Conservation (phyloP, 257 asterid species). For the Nicotiana noctiflora region DNA sequence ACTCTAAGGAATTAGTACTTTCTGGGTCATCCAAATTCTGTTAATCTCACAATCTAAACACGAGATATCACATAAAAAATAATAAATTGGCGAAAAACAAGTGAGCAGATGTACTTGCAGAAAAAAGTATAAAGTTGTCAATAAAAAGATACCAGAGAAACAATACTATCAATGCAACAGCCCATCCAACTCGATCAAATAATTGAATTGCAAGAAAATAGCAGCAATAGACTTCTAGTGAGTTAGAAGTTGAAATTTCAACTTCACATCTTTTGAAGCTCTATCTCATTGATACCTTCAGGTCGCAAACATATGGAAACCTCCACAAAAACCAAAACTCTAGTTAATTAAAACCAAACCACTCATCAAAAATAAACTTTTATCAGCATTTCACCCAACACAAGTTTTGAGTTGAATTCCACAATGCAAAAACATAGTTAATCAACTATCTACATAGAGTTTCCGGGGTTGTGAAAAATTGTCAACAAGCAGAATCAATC, state of each 20-base stretch:
- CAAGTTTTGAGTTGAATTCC: not conserved
- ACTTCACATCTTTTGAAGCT: not conserved
- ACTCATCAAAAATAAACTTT: not conserved
- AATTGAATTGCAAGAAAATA: not conserved
- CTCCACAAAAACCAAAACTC: not conserved
- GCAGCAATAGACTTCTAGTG: not conserved
- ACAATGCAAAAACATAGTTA: not conserved
- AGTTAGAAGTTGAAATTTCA: not conserved
- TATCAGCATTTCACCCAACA: not conserved
- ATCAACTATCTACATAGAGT: not conserved
- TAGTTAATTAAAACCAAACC: not conserved
- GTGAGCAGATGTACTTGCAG: not conserved
- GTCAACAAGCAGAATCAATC: not conserved
- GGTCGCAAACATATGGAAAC: not conserved
- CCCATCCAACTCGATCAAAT: not conserved
- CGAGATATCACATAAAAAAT: not conserved
- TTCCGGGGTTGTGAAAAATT: not conserved
- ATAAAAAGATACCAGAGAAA: not conserved
- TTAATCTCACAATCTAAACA: not conserved
- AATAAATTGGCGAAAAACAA: not conserved
- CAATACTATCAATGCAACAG: not conserved
- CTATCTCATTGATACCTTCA: not conserved
- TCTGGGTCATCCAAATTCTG: not conserved
- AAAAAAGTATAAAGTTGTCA: not conserved
- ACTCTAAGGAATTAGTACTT: not conserved